These are phyloP conservation scores for Ephemerocybe angulata DNA, from an alignment of 768 basidiomycete species.

Conservation along the genomic window DNA sequence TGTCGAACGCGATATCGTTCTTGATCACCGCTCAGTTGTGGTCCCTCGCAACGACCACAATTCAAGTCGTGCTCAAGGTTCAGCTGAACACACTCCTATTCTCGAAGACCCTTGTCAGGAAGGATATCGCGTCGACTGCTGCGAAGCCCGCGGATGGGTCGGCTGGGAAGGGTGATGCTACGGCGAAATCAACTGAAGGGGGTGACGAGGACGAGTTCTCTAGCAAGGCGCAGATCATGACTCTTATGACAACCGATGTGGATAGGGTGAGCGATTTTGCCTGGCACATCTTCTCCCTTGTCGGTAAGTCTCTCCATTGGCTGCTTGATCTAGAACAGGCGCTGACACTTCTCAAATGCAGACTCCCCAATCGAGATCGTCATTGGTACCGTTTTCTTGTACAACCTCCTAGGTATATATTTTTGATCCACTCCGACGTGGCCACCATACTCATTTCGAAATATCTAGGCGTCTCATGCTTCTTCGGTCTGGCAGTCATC, in stretches of 20 bases:
- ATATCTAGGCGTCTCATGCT: constrained; percentile 56
- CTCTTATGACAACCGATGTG: constrained; percentile 92
- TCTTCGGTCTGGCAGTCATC: constrained; percentile 75
- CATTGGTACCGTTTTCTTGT: constrained; percentile 73
- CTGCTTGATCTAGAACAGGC: neutral
- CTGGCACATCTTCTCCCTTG: constrained; percentile 71
- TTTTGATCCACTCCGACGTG: neutral
- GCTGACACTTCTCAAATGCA: constrained; percentile 19
- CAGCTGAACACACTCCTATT: constrained; percentile 85
- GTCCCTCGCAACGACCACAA: constrained; percentile 62
- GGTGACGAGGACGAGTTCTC: constrained; percentile 58
- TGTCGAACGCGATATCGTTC: constrained; percentile 29
- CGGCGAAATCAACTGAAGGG: constrained; percentile 6
- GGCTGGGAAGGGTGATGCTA: constrained; percentile 9
- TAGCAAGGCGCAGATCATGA: constrained; percentile 83
- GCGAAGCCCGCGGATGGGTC: constrained; percentile 11
- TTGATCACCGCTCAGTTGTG: constrained; percentile 67
- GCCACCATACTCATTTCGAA: neutral
- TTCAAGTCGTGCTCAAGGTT: constrained; percentile 67
- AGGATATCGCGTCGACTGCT: constrained; percentile 74
- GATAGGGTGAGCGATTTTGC: constrained; percentile 85
- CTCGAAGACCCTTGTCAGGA: constrained; percentile 81
- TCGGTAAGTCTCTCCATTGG: constrained; percentile 46
- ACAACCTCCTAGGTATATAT: constrained; percentile 63
- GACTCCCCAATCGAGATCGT: constrained; percentile 77